These are phyloP conservation scores for Phytopythium oedochilum DNA, from an alignment of 352 stramenopile species.

Conservation along the genomic window DNA sequence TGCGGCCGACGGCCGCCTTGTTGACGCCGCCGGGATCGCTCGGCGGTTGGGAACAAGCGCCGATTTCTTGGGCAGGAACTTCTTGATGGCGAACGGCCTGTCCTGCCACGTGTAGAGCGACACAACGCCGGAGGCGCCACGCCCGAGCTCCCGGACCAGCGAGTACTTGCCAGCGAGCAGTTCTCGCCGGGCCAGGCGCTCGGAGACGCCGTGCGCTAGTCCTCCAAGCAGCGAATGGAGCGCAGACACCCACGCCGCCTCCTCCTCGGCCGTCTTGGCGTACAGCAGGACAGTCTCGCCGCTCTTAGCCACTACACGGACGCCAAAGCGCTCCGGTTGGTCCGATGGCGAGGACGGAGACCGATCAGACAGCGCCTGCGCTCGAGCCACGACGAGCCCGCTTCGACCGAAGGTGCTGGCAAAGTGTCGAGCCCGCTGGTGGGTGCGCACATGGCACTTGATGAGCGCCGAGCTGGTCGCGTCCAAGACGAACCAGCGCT, in stretches of 20 bases:
- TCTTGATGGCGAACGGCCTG: slow-evolving; percentile 64
- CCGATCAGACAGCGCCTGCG: slow-evolving; percentile 13
- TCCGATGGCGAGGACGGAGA: slow-evolving; percentile 4
- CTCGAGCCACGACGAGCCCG: slow-evolving; percentile 23
- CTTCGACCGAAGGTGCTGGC: slow-evolving; percentile 28
- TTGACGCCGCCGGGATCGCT: slow-evolving; percentile 17
- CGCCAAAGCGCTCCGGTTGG: slow-evolving; percentile 3
- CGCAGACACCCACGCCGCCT: slow-evolving; percentile 36
- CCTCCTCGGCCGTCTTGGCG: slow-evolving; percentile 34
- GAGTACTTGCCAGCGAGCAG: slow-evolving; percentile 63
- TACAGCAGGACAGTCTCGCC: slow-evolving; percentile 33
- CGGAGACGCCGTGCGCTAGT: slow-evolving; percentile 38
- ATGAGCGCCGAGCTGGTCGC: slow-evolving; percentile 27
- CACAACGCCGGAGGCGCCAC: slow-evolving; percentile 61
- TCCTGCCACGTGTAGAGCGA: slow-evolving; percentile 71
- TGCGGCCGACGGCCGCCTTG: slow-evolving; percentile 5
- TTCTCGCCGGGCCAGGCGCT: slow-evolving; percentile 46
- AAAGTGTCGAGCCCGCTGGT: slow-evolving; percentile 22
- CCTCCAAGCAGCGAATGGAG: slow-evolving; percentile 38
- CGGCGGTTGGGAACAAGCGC: slow-evolving; percentile 47
- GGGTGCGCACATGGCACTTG: slow-evolving; percentile 35
- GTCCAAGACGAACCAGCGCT: slow-evolving; percentile 70
- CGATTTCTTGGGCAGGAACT: slow-evolving; percentile 54
- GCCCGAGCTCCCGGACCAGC: slow-evolving; percentile 66
- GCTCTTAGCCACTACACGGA: slow-evolving; percentile 27